These are phyloP conservation scores for Termitomyces heimii DNA, from an alignment of 768 basidiomycete genomes.

Conservation along the genomic window DNA sequence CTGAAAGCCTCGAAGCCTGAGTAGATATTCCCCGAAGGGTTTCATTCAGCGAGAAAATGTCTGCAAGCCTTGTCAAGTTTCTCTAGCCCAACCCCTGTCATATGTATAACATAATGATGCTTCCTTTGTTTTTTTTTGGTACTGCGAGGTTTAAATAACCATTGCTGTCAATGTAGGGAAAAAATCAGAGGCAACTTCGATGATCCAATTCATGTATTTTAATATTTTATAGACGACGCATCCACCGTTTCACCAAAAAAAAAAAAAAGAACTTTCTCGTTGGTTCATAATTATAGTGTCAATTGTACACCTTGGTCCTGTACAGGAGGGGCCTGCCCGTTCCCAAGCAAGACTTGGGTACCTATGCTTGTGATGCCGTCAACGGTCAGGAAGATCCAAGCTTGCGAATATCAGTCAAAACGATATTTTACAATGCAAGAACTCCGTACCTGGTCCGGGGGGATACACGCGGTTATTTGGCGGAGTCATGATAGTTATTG, in stretches of 20 bases:
- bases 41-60: too few species aligned
- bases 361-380: constrained; percentile 29
- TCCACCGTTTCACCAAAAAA: not conserved
- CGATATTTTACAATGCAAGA: not conserved
- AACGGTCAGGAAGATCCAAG: constrained; percentile 21
- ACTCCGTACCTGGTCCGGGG: constrained; percentile 22
- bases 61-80: too few species aligned
- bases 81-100: too few species aligned
- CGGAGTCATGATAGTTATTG: constrained; percentile 28
- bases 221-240: not conserved
- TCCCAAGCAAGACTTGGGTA: constrained; percentile 30
- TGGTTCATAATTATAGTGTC: not conserved
- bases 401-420: constrained; percentile 9
- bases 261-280: not conserved
- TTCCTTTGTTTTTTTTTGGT: too few species aligned
- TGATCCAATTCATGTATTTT: too few species aligned
- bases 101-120: too few species aligned
- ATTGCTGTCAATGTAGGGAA: too few species aligned
- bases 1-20: too few species aligned
- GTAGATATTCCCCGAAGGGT: too few species aligned
- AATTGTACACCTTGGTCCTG: constrained; percentile 20
- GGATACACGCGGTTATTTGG: constrained; percentile 33
- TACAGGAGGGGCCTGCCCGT: constrained; percentile 30
- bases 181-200: too few species aligned
- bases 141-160: too few species aligned